Conservation (phyloP, 2,329 filamentous ascomycete species). For the Dactylellina leptospora region DNA sequence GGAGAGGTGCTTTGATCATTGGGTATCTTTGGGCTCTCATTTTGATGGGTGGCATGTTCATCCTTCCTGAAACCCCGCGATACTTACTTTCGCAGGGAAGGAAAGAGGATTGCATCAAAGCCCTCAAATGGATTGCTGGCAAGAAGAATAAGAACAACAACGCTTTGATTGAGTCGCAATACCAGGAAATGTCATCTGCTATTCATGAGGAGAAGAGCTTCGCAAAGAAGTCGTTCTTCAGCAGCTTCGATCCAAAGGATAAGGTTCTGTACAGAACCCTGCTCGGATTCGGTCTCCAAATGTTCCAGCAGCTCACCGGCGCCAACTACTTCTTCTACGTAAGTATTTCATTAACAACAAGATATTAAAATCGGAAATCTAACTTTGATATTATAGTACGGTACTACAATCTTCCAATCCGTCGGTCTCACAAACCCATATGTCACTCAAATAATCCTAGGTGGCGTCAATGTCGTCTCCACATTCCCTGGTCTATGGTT, state of each 20-base stretch:
- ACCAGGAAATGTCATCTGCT: slow-evolving; percentile 66
- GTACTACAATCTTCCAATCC: slow-evolving; percentile 72
- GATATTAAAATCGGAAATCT: not conserved
- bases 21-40: slow-evolving; percentile 67
- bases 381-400: slow-evolving; percentile 64
- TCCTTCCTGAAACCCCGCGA: slow-evolving; percentile 68
- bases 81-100: slow-evolving; percentile 58
- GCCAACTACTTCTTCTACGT: slow-evolving; percentile 56
- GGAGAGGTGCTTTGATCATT: slow-evolving; percentile 71
- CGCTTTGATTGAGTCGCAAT: slow-evolving; percentile 59
- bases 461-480: slow-evolving; percentile 73
- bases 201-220: slow-evolving; percentile 64
- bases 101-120: slow-evolving; percentile 53
- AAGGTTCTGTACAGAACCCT: slow-evolving; percentile 71
- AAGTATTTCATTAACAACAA: slow-evolving; percentile 1
- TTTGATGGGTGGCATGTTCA: slow-evolving; percentile 65
- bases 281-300: slow-evolving; percentile 71
- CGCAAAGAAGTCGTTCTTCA: slow-evolving; percentile 69
- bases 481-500: slow-evolving; percentile 75
- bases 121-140: slow-evolving; percentile 55
- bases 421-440: slow-evolving; percentile 74
- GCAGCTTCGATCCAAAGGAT: slow-evolving; percentile 72
- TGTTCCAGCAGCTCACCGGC: slow-evolving; percentile 74
- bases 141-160: slow-evolving; percentile 54
- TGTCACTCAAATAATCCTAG: slow-evolving; percentile 73